Base-by-base conservation (phyloP, 148 eudicot species). In the Nepenthes gracilis region DNA sequence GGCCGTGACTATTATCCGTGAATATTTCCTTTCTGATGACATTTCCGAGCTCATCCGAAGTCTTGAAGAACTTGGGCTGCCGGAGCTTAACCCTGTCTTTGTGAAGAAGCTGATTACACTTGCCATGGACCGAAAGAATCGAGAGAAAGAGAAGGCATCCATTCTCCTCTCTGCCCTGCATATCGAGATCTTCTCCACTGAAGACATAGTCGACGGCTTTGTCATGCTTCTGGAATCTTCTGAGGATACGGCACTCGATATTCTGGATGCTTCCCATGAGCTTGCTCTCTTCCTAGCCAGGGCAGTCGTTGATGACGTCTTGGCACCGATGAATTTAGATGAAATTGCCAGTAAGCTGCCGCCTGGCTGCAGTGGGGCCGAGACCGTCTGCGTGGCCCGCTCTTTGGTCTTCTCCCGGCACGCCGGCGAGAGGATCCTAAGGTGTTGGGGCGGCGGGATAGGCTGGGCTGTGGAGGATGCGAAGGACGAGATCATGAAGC, bases 391-490 rank as follows among this genome's bases (percentile, higher is more conserved):
- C 15, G 73, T 81, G 85, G 96, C 98, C 47, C 78, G 83, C 66
- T 79, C 98, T 12, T 86, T 92, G 14, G 68, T 84, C 49, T 82
- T 79, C 32, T 93, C 98, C 1, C 96, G 98, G 34, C 96, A 92
- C 33, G 96, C 94, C 0, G 98, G 98, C 7, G 98, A 92, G 82
- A 82, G 98, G 72, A 73, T 92, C 75, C 73, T 88, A 67, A 75
- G 96, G 78, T 92, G 98, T 69, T 92, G 96, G 98, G 98, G 98
- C 2, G 98, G 96, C 33, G 98, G 98, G 12, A 83, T 94, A 0
- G 96, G 98, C 14, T 92, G 98, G 98, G 98, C 98, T 0, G 96
- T 92, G 35, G 98, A 92, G 72, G 96, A 92, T 56, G 98, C 98
- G 0, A 92, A 92, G 80, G 98, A 92, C 70, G 88, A 88, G 78